Conservation (phyloP, 2,329 filamentous ascomycete species). For the Apiospora arundinis region DNA sequence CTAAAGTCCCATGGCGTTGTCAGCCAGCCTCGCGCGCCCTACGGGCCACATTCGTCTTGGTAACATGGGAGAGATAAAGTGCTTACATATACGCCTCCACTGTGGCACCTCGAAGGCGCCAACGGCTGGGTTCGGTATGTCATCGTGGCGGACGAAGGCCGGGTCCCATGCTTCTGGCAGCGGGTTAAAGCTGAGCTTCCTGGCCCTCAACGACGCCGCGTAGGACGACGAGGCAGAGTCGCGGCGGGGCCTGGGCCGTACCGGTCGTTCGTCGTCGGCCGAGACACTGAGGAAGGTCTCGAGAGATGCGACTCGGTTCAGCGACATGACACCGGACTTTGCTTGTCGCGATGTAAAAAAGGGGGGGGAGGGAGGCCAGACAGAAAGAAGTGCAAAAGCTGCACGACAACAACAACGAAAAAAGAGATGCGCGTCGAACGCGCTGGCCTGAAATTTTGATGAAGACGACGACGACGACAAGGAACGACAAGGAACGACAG, state of each 20-base stretch:
- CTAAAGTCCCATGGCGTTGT: slow-evolving; percentile 46
- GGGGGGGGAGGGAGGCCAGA: too few species aligned
- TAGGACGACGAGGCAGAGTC: slow-evolving; percentile 37
- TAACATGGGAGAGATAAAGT: slow-evolving; percentile 24
- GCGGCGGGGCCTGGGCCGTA: slow-evolving; percentile 45
- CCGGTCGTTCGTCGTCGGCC: slow-evolving; percentile 37
- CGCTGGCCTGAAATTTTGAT: background rate
- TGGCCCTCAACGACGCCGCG: slow-evolving; percentile 54
- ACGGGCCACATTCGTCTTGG: background rate
- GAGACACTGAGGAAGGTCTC: slow-evolving; percentile 56
- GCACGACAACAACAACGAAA: background rate
- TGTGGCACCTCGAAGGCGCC: slow-evolving; percentile 60
- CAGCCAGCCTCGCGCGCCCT: slow-evolving; percentile 22
- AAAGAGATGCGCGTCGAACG: background rate
- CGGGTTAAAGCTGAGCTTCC: slow-evolving; percentile 61
- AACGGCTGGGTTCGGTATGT: slow-evolving; percentile 49
- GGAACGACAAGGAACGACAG: too few species aligned
- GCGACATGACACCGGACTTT: slow-evolving; percentile 48
- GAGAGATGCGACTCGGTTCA: slow-evolving; percentile 59
- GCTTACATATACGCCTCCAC: slow-evolving; percentile 60
- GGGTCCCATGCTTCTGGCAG: slow-evolving; percentile 60
- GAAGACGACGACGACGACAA: background rate
- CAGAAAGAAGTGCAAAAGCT: background rate
- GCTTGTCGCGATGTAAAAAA: background rate
- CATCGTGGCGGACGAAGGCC: slow-evolving; percentile 45